Evolutionary conservation across 2,329 filamentous ascomycete species (phyloP), one percentile per base, ranked within the genome.

Genomic region (Kalaharituber pfeilii): DNA sequence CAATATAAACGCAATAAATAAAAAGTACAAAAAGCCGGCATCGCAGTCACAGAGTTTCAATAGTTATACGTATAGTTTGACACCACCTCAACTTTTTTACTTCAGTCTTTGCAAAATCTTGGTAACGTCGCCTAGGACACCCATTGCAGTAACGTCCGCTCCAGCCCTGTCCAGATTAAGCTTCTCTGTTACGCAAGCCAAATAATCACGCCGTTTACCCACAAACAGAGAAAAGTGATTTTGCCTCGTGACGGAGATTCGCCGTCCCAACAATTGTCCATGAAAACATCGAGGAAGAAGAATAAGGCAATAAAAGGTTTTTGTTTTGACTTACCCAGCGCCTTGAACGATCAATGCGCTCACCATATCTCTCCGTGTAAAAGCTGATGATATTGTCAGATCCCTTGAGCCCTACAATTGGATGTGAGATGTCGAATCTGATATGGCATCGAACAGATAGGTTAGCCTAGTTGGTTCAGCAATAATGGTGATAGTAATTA

Each of bases 361-460:
- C 77, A 56, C 87, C 87, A 67, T 98, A 98, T 64, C 91, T 78
- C 75, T 93, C 84, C 5, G 91, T 98, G 71, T 95, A 94, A 74
- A 98, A 95, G 73, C 82, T 94, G 67, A 98, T 94, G 67, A 98
- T 94, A 73, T 98, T 98, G 68, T 96, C 91, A 69, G 88, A 96
- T 30, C 91, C 91, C 76, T 94, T 94, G 55, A 98, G 75, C 49
- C 84, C 83, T 13, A 91, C 91, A 70, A 98, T 95, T 11, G 91
- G 85, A 66, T 93, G 86, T 57, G 83, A 84, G 63, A 78, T 79
- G 62, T 94, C 87, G 63, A 61, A 61, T 33, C 63, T 65, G 51
- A 9, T 27, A 28, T n/a, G n/a, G n/a, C n/a, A n/a, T n/a, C n/a
- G n/a, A n/a, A 5, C 20, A 39, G n/a, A n/a, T 42, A 20, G 25